Percentiles rank a stretch among this genome's conserved stretches.
phyloP scores from a whole-genome alignment of 768 basidiomycete species.

The Panaeolus papilionaceus region DNA sequence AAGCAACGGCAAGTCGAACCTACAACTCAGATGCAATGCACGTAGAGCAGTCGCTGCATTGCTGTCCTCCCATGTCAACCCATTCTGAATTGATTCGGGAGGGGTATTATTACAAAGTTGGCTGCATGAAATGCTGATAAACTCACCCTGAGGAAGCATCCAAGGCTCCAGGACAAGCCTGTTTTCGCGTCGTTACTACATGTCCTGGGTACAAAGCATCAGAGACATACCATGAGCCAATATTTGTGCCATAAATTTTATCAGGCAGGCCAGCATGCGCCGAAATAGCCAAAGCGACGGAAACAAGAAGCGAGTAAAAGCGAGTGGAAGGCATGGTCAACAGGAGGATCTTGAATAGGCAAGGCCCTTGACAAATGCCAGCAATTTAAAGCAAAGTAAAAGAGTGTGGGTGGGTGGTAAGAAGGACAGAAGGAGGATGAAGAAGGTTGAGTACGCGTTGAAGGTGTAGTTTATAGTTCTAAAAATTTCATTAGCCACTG shows the following conservation, averaged over 20 bases:
- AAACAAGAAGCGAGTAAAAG: conserved; percentile 26
- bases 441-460: conserved; percentile 11
- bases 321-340: conserved; percentile 32
- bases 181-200: conserved; percentile 7
- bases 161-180: conserved; percentile 84
- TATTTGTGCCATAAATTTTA: conserved; percentile 76
- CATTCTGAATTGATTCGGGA: conserved; percentile 53
- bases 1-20: conserved; percentile 20
- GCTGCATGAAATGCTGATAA: background rate
- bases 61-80: conserved; percentile 74
- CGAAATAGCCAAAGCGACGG: conserved; percentile 15
- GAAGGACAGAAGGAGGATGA: background rate
- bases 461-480: background rate
- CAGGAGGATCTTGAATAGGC: conserved; percentile 4
- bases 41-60: conserved; percentile 59
- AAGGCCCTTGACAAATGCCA: conserved; percentile 13
- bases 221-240: conserved; percentile 63
- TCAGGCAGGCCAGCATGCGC: conserved; percentile 23
- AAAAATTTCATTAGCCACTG: conserved; percentile 11
- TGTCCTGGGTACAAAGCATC: conserved; percentile 45
- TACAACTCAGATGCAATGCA: conserved; percentile 79
- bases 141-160: conserved; percentile 75
- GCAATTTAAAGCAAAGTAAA: conserved; percentile 13
- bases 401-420: conserved; percentile 4
- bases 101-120: background rate